These are phyloP conservation scores for Cystoisospora suis DNA, from an alignment of 169 alveolate species.

Conservation along the genomic window DNA sequence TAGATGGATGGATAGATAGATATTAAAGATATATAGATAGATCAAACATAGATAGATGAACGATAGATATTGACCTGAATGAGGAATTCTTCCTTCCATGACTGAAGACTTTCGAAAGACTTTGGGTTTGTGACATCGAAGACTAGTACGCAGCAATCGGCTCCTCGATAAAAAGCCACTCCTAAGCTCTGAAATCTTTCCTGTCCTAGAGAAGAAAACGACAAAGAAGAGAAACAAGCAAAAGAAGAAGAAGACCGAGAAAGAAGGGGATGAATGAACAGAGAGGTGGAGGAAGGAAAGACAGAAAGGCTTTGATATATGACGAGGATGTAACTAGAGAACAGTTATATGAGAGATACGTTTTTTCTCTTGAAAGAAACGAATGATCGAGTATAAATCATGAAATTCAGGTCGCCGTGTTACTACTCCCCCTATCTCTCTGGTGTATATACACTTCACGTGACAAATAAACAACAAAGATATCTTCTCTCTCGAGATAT, in stretches of 20 bases:
- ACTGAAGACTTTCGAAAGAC: slow-evolving; percentile 92
- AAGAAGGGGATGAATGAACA: no score
- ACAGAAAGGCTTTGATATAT: no score
- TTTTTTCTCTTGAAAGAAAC: no score
- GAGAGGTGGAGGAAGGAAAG: no score
- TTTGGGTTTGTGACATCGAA: slow-evolving; percentile 92
- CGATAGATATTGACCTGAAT: slow-evolving; percentile 79
- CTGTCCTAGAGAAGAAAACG: slow-evolving; percentile 86
- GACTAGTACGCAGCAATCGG: slow-evolving; percentile 98
- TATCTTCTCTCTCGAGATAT: no score
- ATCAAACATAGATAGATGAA: background rate
- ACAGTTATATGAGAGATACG: no score
- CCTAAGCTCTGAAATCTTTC: slow-evolving; percentile 97
- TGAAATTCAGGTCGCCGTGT: no score
- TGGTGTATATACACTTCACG: background rate
- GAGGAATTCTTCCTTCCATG: slow-evolving; percentile 97
- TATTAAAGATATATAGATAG: background rate
- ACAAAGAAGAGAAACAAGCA: background rate
- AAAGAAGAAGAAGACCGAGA: no score
- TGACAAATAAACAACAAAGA: background rate
- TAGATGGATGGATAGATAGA: background rate
- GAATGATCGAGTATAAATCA: no score
- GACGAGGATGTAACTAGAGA: no score
- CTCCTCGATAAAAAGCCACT: slow-evolving; percentile 98
- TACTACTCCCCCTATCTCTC: no score